These are phyloP conservation scores for Tolypocladium nubicola DNA, from an alignment of 2,329 filamentous ascomycete species.

Conservation along the genomic window DNA sequence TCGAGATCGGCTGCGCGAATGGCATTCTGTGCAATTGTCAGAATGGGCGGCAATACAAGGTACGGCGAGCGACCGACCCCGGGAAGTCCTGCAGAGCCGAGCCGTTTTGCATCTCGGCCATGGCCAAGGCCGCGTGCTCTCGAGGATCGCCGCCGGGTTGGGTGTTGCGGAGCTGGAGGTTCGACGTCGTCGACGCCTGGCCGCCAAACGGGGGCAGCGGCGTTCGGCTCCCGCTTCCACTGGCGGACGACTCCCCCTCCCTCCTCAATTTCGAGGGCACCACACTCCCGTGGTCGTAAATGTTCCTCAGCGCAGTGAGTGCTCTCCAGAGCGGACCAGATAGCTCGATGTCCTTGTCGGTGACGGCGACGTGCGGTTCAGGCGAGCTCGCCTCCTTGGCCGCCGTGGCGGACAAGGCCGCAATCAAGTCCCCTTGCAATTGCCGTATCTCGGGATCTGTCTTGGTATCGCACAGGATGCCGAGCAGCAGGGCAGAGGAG, in stretches of 20 bases:
- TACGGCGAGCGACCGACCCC: conserved; percentile 13
- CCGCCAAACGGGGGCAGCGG: conserved; percentile 21
- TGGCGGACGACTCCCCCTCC: conserved; percentile 34
- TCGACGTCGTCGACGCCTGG: conserved; percentile 11
- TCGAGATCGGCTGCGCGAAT: conserved; percentile 26
- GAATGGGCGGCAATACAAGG: neutral
- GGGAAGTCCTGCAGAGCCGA: conserved; percentile 34
- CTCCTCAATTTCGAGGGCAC: conserved; percentile 38
- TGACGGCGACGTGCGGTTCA: conserved; percentile 40
- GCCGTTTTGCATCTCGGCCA: conserved; percentile 55
- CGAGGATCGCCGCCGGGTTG: conserved; percentile 36
- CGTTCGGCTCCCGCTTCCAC: conserved; percentile 34
- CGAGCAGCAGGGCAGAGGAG: conserved; percentile 53
- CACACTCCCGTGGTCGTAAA: conserved; percentile 54
- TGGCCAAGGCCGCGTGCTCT: conserved; percentile 51
- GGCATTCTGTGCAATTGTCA: conserved; percentile 19
- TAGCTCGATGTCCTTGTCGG: conserved; percentile 50
- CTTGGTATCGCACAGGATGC: conserved; percentile 53
- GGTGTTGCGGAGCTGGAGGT: conserved; percentile 14
- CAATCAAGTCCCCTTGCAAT: conserved; percentile 53
- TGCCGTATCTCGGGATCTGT: conserved; percentile 52
- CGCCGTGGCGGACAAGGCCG: conserved; percentile 51
- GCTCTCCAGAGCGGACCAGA: conserved; percentile 52
- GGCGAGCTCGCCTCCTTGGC: conserved; percentile 49
- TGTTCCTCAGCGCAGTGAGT: conserved; percentile 50